Base-by-base conservation (phyloP, 352 stramenopile genomes). In the Pythium aphanidermatum region DNA sequence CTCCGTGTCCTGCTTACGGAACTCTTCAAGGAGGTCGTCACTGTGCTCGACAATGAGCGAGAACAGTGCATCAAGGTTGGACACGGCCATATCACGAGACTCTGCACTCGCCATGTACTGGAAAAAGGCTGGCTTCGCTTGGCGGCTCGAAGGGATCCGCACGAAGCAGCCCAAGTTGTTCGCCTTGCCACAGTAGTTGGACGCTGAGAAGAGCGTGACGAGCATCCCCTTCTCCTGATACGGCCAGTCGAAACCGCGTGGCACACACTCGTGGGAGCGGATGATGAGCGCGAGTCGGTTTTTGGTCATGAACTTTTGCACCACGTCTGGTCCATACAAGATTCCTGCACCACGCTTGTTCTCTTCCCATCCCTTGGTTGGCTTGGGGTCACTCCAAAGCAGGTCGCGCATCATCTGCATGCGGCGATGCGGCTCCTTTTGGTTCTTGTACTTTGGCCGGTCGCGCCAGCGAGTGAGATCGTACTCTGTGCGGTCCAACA, bases 81-180 rank as follows among this genome's bases (percentile, higher is more conserved):
- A 83, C 14, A 88, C 63, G 3, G 59, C 81, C 63, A 91, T 85
- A 34, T 93, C 81, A 12, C 77, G 77, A 46, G 77, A 82, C 54
- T 87, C 78, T 12, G 72, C 70, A 21, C 70, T 90, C 9, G 81
- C 81, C 77, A 91, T 92, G 55, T 90, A 92, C 65, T 92, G 81
- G 57, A 92, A 89, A 49, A 92, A 92, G 5, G 75, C 78, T 9
- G 81, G 81, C 48, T 90, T 92, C 31, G 72, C 74, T 25, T 72
- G 65, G n/a, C 37, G 57, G 26, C 68, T 73, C 17, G 72, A 69
- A 19, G 78, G 78, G 27, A 92, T 80, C 17, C 76, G 81, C 69
- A 93, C 89, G 45, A 90, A 93, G 44, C 78, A 91, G 29, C 81
- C 81, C 4, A 91, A 60, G 46, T 91, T 93, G 50, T 93, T 91